Base-by-base conservation (phyloP, 257 asterid species). In the Nicotiana attenuata region DNA sequence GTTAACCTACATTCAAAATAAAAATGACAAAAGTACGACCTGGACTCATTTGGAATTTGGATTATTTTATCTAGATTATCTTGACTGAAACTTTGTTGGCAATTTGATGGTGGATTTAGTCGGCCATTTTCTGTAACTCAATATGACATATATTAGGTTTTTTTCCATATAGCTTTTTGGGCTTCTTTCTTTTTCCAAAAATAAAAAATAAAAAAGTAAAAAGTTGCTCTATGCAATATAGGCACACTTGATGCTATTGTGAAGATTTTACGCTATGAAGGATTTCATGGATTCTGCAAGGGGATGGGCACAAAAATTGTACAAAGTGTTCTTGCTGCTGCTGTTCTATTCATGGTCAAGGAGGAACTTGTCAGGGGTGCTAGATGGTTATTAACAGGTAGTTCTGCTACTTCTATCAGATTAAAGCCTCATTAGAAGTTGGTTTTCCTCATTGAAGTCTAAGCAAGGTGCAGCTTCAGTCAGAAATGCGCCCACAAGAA, bases 321-420 rank as follows among this genome's bases (percentile, higher is more conserved):
- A 5, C 99, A 94, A 84, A 94, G 99, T 65, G 97, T 96, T 82
- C 93, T 96, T 76, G 99, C 98, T 19, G 99, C 97, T 55, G 99
- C 99, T 20, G 92, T 96, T 81, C 88, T 96, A 75, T 96, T 96
- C 92, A 96, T 93, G 99, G 92, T 96, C 5, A 96, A 96, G 89
- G 99, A 96, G 82, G 99, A 96, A 88, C 98, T 96, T 11, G 98
- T 96, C 10, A 84, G 68, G 88, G 95, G 97, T 53, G 88, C 93
- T 87, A 87, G 97, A 79, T 89, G 97, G 98, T 86, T 94, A 86
- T 84, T 96, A 81, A 91, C 93, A 28, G 88, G 81, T 61, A 85
- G 81, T 41, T 59, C 88, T 17, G 66, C 83, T 16, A 81, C 77
- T 79, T 61, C 87, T 0, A 82, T 78, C 6, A 89, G 86, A 64